Base-by-base conservation (phyloP, 73 alveolate species). In the Paramecium tetraurelia region DNA sequence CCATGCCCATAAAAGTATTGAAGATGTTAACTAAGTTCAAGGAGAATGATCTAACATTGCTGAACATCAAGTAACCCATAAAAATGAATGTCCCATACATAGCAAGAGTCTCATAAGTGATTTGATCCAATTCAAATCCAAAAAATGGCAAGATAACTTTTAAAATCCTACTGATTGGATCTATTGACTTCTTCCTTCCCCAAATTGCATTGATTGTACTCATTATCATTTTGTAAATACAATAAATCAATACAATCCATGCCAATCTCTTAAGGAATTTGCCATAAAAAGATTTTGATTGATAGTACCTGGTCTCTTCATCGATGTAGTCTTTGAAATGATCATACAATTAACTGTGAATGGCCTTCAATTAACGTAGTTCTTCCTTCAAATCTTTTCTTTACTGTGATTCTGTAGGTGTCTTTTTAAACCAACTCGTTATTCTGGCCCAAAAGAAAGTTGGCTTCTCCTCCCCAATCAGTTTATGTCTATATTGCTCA, bases 131-230 rank as follows among this genome's bases (percentile, higher is more conserved):
- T 44, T 68, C 75, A 89, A 89, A 48, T 4, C 94, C 94, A 89
- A 89, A 89, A 58, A 77, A 89, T 11, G 94, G 94, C 16, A 89
- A 50, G 4, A 89, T 89, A 9, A 89, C 87, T 46, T 89, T 89
- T 22, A 89, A 35, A 11, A 89, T 71, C n/a, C 94, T 69, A 89
- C 77, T 89, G 8, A 89, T 89, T 18, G 94, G 94, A 71, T 89
- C 94, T 9, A 89, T 89, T 31, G 94, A 89, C 72, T 89, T 89
- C 20, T 89, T 70, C 24, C 94, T 89, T n/a, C 94, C 94, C 70
- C 71, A 77, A 0, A 70, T 70, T 1, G 58, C 43, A 71, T 89
- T 89, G 20, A 70, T 46, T 7, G 75, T 89, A 22, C 94, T 89
- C 94, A 80, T 80, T 18, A 80, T 41, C 90, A 80, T 80, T 80